Conservation (phyloP, 805 yeast species). For the Torulaspora delbrueckii region DNA sequence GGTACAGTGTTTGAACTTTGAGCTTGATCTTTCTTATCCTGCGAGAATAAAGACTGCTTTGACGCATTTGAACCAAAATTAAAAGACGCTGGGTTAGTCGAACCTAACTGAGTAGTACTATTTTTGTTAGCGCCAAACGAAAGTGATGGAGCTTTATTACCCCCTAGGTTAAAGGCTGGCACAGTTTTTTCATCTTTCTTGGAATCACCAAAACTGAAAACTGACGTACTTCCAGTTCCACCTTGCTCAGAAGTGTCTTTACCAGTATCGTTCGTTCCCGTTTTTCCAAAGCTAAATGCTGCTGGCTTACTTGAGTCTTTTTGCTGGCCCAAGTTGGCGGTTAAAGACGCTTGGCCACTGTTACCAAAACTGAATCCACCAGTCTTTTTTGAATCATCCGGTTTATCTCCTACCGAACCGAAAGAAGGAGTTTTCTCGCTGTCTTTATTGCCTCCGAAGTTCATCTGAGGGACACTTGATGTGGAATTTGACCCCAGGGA, state of each 20-base stretch:
- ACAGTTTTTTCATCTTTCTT: background rate
- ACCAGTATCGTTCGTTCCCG: background rate
- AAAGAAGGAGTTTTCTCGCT: slow-evolving; percentile 1
- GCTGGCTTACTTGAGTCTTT: slow-evolving; percentile 8
- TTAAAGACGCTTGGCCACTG: slow-evolving; percentile 10
- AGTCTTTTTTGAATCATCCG: background rate
- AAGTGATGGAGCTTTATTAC: background rate
- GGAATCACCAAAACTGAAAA: background rate
- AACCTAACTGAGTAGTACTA: slow-evolving; percentile 13
- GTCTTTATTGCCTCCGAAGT: slow-evolving; percentile 12
- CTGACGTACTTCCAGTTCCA: background rate
- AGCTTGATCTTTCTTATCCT: background rate
- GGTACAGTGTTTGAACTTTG: background rate
- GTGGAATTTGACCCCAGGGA: background rate
- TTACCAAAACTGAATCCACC: slow-evolving; percentile 4
- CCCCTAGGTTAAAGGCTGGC: background rate
- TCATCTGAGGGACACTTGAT: slow-evolving; percentile 9
- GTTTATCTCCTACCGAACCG: background rate
- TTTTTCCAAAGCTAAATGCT: slow-evolving; percentile 13
- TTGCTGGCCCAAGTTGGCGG: slow-evolving; percentile 4
- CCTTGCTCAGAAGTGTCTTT: background rate
- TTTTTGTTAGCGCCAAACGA: slow-evolving; percentile 13
- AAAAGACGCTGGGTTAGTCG: background rate
- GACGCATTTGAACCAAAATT: slow-evolving; percentile 3
- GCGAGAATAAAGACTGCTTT: background rate